Evolutionary conservation across 345 rosid species (phyloP).

Genomic region (Syzygium oleosum): DNA sequence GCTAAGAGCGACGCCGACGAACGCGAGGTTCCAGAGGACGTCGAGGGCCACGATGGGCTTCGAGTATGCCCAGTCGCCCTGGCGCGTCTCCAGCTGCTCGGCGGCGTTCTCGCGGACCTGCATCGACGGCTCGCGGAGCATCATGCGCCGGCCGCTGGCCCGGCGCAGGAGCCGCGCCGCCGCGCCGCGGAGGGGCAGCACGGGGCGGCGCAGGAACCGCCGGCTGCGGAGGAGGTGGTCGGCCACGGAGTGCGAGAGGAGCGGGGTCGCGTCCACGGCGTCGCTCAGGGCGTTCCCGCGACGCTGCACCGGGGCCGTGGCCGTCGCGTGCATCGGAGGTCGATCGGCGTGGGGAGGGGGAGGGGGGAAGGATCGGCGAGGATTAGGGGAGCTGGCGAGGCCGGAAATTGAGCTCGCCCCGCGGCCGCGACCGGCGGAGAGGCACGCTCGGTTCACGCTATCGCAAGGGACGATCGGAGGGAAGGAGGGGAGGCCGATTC

Average conservation of each 20-base stretch:
- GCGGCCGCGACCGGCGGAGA: not conserved
- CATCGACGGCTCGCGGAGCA: slow-evolving; percentile 76
- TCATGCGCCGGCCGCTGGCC: slow-evolving; percentile 68
- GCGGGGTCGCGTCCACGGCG: slow-evolving; percentile 8
- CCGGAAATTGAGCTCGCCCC: not conserved
- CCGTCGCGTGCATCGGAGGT: not conserved
- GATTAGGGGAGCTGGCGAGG: not conserved
- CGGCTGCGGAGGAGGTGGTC: slow-evolving; percentile 46
- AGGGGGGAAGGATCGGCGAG: not conserved
- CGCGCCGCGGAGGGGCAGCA: slow-evolving; percentile 44
- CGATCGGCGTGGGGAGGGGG: not conserved
- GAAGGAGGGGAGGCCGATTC: too few species aligned
- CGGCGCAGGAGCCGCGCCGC: slow-evolving; percentile 65
- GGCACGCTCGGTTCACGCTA: not conserved
- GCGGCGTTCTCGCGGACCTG: slow-evolving; percentile 79
- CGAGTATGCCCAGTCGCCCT: slow-evolving; percentile 75
- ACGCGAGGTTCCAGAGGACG: slow-evolving; percentile 55
- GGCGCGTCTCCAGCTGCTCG: slow-evolving; percentile 86
- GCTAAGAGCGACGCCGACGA: slow-evolving; percentile 36
- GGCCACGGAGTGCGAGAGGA: slow-evolving; percentile 18
- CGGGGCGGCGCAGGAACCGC: slow-evolving; percentile 44
- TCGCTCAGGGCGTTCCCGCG: not conserved
- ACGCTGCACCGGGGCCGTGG: not conserved
- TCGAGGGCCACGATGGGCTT: slow-evolving; percentile 63
- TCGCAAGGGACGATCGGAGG: not conserved